Percentiles rank a stretch among this genome's conserved stretches.
Conservation (phyloP, 1,284 basidiomycete genomes). For the Laetiporus sulphureus region DNA sequence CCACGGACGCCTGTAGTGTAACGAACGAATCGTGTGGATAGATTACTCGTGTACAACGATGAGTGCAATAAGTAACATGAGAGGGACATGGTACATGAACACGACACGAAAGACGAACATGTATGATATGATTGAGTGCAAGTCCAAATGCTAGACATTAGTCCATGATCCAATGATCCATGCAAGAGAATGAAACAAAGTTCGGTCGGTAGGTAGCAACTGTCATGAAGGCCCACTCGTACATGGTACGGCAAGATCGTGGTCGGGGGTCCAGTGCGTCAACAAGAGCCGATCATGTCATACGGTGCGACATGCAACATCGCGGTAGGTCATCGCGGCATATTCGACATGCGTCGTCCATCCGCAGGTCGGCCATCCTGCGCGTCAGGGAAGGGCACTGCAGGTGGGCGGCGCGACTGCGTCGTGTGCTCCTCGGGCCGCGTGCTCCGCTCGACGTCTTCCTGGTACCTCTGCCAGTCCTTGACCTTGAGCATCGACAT, state of each 20-base stretch:
- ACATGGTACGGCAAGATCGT: slow-evolving; percentile 3
- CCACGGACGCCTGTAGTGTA: too few species aligned
- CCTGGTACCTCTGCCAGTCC: slow-evolving; percentile 73
- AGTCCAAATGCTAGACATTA: too few species aligned
- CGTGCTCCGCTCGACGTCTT: slow-evolving; percentile 30
- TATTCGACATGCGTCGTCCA: slow-evolving; percentile 18
- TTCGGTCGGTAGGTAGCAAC: not conserved
- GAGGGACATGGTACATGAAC: too few species aligned
- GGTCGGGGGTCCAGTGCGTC: slow-evolving; percentile 1
- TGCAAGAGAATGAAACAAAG: not conserved
- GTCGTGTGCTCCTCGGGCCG: slow-evolving; percentile 24
- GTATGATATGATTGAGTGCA: too few species aligned
- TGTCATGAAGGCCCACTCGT: not conserved
- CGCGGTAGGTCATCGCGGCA: slow-evolving; percentile 20
- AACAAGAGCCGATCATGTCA: not conserved
- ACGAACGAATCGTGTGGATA: too few species aligned
- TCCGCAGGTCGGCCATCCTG: slow-evolving; percentile 12
- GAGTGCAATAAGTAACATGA: too few species aligned
- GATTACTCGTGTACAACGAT: too few species aligned
- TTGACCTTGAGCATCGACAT: slow-evolving; percentile 73
- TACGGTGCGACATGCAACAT: slow-evolving; percentile 8
- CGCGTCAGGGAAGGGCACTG: slow-evolving; percentile 31
- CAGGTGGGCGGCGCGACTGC: slow-evolving; percentile 18
- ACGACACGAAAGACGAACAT: too few species aligned
- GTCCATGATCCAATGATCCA: too few species aligned